Base-by-base conservation (phyloP, 2,329 filamentous ascomycete species). In the Geosmithia morbida region DNA sequence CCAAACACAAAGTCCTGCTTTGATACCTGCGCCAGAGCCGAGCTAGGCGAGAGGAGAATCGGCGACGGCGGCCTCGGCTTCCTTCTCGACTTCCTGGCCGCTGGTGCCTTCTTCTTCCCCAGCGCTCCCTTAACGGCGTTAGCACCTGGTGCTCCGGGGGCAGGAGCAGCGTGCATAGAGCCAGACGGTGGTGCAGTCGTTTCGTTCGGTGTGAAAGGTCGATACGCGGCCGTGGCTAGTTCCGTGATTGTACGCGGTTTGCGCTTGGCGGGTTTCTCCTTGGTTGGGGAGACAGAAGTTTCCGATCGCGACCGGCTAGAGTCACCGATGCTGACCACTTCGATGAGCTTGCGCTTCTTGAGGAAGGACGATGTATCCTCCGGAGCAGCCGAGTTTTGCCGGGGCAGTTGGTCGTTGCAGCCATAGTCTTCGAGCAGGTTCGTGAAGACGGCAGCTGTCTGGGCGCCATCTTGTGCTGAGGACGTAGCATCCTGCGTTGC, bases 1-100 rank as follows among this genome's bases (percentile, higher is more conserved):
- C 87, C 87, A 62, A 94, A 94, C 0, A 94, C 65, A 57, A 89
- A 85, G 50, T 88, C 79, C 59, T 92, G 87, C 1, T 74, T 68
- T 2, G 75, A 70, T 14, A 84, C 74, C 53, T 83, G 74, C 46
- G 75, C 75, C 42, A 82, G 63, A 1, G 86, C 87, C 20, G 82
- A 75, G 44, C 67, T 68, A 0, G 87, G 87, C 1, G 85, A 86
- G 11, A 86, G 66, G 2, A 94, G 60, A 17, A 75, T 61, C 41
- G 69, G 66, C 18, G 69, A 67, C n/a, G 68, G 65, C 1, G 57
- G 57, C 43, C 53, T 50, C 45, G 59, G 54, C 53, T 66, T 73
- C 59, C 64, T 66, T 49, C 67, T 72, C 48, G 55, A 58, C 52
- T 48, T 48, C 50, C 52, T 64, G 6, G 54, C 56, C 3, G 48